Evolutionary conservation across 2,329 filamentous ascomycete species (phyloP).

Genomic region (Diaporthe citrichinensis): DNA sequence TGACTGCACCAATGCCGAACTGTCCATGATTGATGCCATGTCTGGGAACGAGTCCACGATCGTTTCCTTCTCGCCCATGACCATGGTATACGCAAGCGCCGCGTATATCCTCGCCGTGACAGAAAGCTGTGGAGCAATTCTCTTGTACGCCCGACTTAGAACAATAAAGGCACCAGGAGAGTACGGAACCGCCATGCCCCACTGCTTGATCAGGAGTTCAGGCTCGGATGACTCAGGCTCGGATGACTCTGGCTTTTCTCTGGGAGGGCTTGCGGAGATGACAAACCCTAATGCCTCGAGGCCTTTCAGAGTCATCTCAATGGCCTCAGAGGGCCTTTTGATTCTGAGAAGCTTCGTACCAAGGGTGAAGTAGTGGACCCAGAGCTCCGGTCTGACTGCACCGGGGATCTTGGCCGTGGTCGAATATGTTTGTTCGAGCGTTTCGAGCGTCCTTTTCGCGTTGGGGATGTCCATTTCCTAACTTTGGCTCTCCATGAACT

Average conservation of each 20-base stretch:
- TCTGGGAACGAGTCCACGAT: not conserved
- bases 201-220: not conserved
- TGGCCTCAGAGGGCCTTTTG: not conserved
- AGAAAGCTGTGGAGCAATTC: not conserved
- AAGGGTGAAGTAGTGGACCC: not conserved
- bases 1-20: no score
- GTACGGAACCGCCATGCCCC: not conserved
- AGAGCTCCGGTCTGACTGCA: not conserved
- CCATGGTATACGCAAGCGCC: not conserved
- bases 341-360: fast-evolving
- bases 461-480: not conserved
- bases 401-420: not conserved
- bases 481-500: not conserved
- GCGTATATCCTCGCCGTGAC: not conserved
- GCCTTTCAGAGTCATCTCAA: not conserved
- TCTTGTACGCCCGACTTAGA: not conserved
- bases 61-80: not conserved
- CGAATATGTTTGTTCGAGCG: not conserved
- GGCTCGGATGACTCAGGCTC: not conserved
- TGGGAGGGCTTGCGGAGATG: not conserved
- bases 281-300: not conserved
- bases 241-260: fast-evolving
- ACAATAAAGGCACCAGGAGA: fast-evolving
- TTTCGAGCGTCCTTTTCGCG: not conserved
- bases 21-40: not conserved